Conservation (phyloP, 108 stramenopile species). For the Tribonema minus region DNA sequence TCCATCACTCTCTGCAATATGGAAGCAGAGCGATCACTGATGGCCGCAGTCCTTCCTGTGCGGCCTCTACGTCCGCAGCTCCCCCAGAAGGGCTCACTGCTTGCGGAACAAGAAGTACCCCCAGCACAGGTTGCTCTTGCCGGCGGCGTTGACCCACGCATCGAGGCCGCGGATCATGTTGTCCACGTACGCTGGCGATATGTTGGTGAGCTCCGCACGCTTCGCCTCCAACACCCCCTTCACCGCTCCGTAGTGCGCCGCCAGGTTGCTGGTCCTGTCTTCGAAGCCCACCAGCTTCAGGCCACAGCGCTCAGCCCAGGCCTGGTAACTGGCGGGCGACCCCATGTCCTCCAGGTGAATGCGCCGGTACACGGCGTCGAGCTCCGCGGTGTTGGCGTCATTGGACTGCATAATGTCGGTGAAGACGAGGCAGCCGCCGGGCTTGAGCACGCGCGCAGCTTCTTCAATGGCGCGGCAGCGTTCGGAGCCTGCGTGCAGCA, state of each 20-base stretch:
- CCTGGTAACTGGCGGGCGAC: constrained; percentile 3
- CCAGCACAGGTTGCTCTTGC: neutral
- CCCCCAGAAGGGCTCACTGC: too few species aligned
- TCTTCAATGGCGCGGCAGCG: constrained; percentile 2
- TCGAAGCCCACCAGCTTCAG: constrained; percentile 4
- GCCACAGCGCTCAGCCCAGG: constrained; percentile 1
- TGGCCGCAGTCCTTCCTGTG: neutral
- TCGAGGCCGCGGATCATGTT: constrained; percentile 1
- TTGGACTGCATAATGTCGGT: constrained; percentile 23
- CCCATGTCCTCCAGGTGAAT: constrained; percentile 10
- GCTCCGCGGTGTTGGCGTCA: neutral
- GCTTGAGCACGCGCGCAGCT: constrained; percentile 30
- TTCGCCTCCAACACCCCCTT: neutral
- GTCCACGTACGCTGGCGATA: constrained; percentile 6
- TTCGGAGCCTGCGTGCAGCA: constrained; percentile 20
- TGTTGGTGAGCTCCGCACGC: neutral
- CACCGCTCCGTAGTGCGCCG: constrained; percentile 11
- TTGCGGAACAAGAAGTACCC: constrained; percentile 7
- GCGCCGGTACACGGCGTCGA: constrained; percentile 10
- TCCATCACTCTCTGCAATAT: too few species aligned
- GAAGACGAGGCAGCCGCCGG: constrained; percentile 14
- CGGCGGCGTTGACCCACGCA: constrained; percentile 9
- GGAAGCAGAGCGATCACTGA: neutral
- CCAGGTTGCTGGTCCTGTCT: neutral
- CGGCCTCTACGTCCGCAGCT: too few species aligned